Evolutionary conservation across 2,329 filamentous ascomycete species (phyloP), one percentile per base, ranked within the genome.

Genomic region (Cladophialophora psammophila): DNA sequence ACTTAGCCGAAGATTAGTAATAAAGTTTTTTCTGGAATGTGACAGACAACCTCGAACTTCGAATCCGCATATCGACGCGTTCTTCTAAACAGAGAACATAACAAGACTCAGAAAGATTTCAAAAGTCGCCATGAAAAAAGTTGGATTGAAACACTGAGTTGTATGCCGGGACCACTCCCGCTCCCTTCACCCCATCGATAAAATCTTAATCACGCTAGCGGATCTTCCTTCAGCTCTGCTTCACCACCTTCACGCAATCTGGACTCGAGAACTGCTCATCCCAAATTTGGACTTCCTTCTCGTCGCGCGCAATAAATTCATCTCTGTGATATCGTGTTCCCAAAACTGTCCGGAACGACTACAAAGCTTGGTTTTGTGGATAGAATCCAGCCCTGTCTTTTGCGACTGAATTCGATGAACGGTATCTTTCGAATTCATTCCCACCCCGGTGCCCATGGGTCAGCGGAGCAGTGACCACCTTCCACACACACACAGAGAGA

Each of bases 21-120:
- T 26, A 55, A 34, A 26, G 52, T 55, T 55, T 50, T 50, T 55
- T 55, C 26, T 55, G 52, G 52, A 55, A 55, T 55, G 31, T 26
- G 31, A 55, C 9, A 35, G 15, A n/a, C 31, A 55, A 58, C 18
- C 55, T 55, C 13, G 2, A 35, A n/a, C 55, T 8, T 6, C 18
- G 26, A 15, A 15, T 26, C 36, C 55, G 40, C 34, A 26, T 58
- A 42, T 38, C 35, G 36, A 58, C 55, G 55, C 55, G 55, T 55
- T n/a, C 36, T 13, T 40, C n/a, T 31, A 42, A 36, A 58, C 55
- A 58, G 40, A 42, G 55, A 7, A 26, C 8, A 15, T 12, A 35
- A 6, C 31, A 55, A 35, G 52, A 55, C 34, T 20, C 45, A 9
- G 26, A 7, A 10, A 26, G 3, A 26, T 13, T 50, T 50, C 18